Conservation (phyloP, 257 asterid genomes). For the Apocynum venetum region DNA sequence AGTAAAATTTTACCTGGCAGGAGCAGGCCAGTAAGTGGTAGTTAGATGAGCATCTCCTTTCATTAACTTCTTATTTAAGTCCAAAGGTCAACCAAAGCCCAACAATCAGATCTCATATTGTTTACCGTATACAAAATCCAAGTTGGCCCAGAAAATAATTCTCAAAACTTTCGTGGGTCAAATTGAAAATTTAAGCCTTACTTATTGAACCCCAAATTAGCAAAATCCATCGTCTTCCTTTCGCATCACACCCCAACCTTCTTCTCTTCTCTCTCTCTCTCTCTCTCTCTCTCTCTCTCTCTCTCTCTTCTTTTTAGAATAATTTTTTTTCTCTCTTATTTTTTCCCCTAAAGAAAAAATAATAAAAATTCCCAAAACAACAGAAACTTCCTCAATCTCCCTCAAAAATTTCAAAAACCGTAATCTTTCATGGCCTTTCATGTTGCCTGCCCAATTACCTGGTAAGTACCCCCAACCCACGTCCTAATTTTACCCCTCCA, state of each 20-base stretch:
- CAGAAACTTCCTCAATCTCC: conserved; percentile 25
- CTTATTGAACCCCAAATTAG: neutral
- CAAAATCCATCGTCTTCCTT: conserved; percentile 19
- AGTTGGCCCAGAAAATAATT: neutral
- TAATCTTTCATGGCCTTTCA: conserved; percentile 86
- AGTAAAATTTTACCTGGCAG: too few relatives aligned
- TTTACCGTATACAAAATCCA: neutral
- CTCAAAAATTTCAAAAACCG: conserved; percentile 27
- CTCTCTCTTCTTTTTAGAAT: conserved; percentile 7
- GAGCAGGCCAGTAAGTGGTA: too few relatives aligned
- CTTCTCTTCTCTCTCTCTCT: conserved; percentile 2
- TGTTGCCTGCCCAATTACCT: conserved; percentile 99
- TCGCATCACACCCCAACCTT: neutral
- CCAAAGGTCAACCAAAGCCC: neutral
- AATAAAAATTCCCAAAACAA: conserved; percentile 14
- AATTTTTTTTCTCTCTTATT: conserved; percentile 9
- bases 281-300: conserved; percentile 7
- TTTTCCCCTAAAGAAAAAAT: conserved; percentile 3
- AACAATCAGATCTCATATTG: neutral
- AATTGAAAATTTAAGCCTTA: neutral
- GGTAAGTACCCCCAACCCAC: conserved; percentile 45
- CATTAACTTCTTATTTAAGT: too few relatives aligned
- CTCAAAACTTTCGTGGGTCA: conserved; percentile 19
- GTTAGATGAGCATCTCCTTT: too few relatives aligned
- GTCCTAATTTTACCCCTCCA: conserved; percentile 19